Conservation (phyloP, 2,329 filamentous ascomycete species). For the Lasiodiplodia sp. region DNA sequence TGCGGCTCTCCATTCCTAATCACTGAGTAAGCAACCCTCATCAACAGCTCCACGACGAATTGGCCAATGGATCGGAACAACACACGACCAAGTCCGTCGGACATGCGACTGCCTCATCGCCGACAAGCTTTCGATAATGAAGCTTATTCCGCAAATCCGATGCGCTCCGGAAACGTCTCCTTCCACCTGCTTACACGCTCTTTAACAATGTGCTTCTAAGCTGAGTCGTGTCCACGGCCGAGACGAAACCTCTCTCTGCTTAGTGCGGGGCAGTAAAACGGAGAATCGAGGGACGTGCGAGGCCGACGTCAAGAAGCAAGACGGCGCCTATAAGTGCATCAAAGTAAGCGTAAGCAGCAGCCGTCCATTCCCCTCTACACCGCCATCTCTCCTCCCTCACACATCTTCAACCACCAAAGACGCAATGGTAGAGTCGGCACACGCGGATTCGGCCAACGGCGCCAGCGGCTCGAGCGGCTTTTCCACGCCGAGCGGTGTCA, state of each 20-base stretch:
- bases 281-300: slow-evolving; percentile 5
- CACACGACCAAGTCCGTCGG: background rate
- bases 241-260: background rate
- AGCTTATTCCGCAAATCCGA: slow-evolving; percentile 11
- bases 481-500: background rate
- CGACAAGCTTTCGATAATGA: background rate
- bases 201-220: background rate
- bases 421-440: background rate
- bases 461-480: background rate
- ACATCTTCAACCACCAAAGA: background rate
- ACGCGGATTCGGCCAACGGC: background rate
- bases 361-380: background rate
- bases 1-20: slow-evolving; percentile 18
- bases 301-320: background rate
- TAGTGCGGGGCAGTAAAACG: slow-evolving; percentile 1
- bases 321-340: background rate
- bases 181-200: slow-evolving; percentile 9
- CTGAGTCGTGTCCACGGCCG: slow-evolving; percentile 4
- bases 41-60: background rate
- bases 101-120: background rate
- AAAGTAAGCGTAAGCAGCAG: background rate
- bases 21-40: background rate
- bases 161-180: background rate
- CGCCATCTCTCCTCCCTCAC: background rate
- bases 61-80: background rate